Base-by-base conservation (phyloP, 1,284 basidiomycete genomes). In the Leccinum ambiguum region DNA sequence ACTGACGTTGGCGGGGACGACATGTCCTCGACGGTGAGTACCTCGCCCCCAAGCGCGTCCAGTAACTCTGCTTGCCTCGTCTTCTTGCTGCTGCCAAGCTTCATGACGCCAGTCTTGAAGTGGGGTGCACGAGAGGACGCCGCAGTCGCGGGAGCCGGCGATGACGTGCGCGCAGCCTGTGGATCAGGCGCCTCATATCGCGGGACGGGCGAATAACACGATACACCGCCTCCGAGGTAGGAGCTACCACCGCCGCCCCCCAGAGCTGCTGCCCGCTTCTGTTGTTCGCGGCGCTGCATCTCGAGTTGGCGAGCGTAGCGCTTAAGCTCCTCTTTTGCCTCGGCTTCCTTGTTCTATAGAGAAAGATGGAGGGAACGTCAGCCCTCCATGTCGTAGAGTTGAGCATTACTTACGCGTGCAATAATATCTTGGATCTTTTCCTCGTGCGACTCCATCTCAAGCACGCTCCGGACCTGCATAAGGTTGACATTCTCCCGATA, bases 41-140 rank as follows among this genome's bases (percentile, higher is more conserved):
- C 86, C 69, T 93, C 93, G 3, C 88, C 87, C n/a, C 93, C 94
- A 14, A 98, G 83, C 3, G 92, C 90, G 73, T 95, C 93, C 58
- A 97, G 79, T 21, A 98, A 79, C 70, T 97, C 95, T 21, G 91
- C 88, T 70, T 93, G 90, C 72, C 90, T 91, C 61, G 90, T 90
- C 79, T 95, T 97, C 81, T 97, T 97, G 72, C 87, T 85, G 45
- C 96, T 96, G n/a, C 23, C 23, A 4, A 99, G 85, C 76, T 98
- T 98, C 97, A 99, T 98, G 39, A 97, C 96, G 41, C 90, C 88
- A 62, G 92, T 90, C 82, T 97, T 98, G 89, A 99, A 98, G 1
- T 92, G 88, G 9, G 93, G 90, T 0, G 85, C 72, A 57, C 85
- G 89, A 72, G 81, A 23, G 23, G 23, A 23, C 23, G 23, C 23